A percentile compares a stretch with the other conserved stretches of the same genome.
phyloP scores from a whole-genome alignment of 805 yeast species.

The Wickerhamiella spandovensis region DNA sequence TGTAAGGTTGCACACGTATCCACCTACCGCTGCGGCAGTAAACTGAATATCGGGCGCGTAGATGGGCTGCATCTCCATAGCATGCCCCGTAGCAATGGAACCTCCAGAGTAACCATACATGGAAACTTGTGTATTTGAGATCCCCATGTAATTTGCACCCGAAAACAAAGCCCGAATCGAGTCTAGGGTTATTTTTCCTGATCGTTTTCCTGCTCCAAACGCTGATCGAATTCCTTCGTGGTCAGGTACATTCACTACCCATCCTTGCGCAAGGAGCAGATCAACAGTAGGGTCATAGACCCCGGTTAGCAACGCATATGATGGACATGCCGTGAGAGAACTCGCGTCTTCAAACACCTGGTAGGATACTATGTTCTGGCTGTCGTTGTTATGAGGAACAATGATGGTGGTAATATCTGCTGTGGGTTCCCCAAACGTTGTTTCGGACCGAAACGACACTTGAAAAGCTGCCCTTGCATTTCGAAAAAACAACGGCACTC shows the following conservation, averaged over 20 bases:
- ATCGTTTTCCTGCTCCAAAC: conserved; percentile 15
- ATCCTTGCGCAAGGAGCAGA: conserved; percentile 12
- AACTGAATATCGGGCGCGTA: conserved; percentile 20
- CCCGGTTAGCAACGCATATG: conserved; percentile 13
- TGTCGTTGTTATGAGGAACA: conserved; percentile 13
- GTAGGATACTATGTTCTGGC: conserved; percentile 13
- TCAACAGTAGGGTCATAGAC: conserved; percentile 8
- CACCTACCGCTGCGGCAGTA: conserved; percentile 17
- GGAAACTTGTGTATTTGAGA: conserved; percentile 8
- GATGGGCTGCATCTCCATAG: conserved; percentile 13
- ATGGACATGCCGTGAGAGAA: conserved; percentile 18
- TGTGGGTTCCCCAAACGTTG: conserved; percentile 14
- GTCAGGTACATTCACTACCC: conserved; percentile 17
- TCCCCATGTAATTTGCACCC: not conserved
- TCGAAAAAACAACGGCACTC: not conserved
- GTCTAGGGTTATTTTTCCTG: conserved; percentile 21
- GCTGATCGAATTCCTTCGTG: conserved; percentile 16
- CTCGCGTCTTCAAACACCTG: conserved; percentile 19
- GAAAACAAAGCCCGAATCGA: conserved; percentile 17
- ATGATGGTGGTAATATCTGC: conserved; percentile 18
- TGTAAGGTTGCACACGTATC: conserved; percentile 14
- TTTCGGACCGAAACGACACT: conserved; percentile 13
- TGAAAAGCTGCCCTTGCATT: conserved; percentile 12
- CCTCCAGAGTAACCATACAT: conserved; percentile 22
- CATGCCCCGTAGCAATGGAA: conserved; percentile 18